Evolutionary conservation across 345 rosid species (phyloP), one percentile per base, ranked within the genome.

Genomic region (Odontarrhena argentea): DNA sequence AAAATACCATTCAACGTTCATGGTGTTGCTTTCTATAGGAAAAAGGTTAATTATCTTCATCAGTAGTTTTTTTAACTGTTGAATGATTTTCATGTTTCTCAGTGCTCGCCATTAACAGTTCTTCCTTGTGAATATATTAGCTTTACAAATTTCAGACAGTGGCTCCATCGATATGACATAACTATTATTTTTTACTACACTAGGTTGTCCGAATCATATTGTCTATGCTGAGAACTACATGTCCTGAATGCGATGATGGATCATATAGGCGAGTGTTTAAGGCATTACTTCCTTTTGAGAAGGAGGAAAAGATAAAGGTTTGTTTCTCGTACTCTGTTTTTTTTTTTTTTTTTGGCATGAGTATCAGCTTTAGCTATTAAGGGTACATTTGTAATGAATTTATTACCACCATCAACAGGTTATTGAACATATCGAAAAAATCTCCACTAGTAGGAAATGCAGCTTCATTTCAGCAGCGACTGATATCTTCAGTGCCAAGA

Each of bases 11-110:
- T 92, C 73, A 92, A 92, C 38, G 65, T 83, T 78, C 98, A 92
- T 69, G 96, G 96, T 55, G 96, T 89, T 36, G 96, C 96, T 67
- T 86, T 89, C 74, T 92, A 92, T 70, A 82, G 98, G 80, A 92
- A 89, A 83, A 89, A 92, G 98, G 98, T 85, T 44, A 51, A 24
- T 62, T 49, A 18, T 45, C 51, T 64, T 74, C 47, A 60, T 61
- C 30, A 25, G 9, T 59, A 51, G 9, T 50, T 45, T 41, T 12
- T 32, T 30, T 11, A 58, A 52, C 7, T 43, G 30, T 65, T 51
- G 62, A 46, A 52, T 34, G 55, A 50, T 34, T 14, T 18, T 51
- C 50, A 48, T 32, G 60, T 48, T 40, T 41, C 13, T 42, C 54
- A 42, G 11, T 32, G 26, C 47, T 32, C 43, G 25, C 42, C 40